These are phyloP conservation scores for Lasiodiplodia theobromae DNA, from an alignment of 2,329 filamentous ascomycete species.

Conservation along the genomic window DNA sequence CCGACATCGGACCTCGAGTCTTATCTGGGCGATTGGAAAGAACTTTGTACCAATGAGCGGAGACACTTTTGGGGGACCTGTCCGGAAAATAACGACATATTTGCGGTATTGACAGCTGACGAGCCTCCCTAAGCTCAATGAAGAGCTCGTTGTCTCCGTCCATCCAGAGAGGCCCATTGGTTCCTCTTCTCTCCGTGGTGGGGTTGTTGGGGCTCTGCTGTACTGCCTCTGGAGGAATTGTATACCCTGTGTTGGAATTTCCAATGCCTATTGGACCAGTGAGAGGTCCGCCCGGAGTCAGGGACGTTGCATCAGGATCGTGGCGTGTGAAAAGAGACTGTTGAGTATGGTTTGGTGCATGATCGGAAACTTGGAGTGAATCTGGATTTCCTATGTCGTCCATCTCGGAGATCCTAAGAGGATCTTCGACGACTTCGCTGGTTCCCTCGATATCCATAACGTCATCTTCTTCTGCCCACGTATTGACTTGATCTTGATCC, in stretches of 20 bases:
- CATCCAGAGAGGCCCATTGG: conserved; percentile 40
- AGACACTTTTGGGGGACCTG: conserved; percentile 23
- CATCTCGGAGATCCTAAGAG: neutral
- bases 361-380: neutral
- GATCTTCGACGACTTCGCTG: neutral
- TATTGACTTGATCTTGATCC: neutral
- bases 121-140: conserved; percentile 39
- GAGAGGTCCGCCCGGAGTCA: neutral
- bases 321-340: neutral
- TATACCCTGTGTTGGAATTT: neutral
- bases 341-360: neutral
- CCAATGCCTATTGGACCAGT: neutral
- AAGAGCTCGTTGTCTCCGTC: conserved; percentile 46
- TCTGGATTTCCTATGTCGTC: neutral
- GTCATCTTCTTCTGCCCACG: neutral
- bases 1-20: neutral
- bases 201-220: neutral
- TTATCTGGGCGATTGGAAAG: conserved; percentile 31
- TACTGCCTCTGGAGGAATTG: neutral
- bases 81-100: conserved; percentile 32
- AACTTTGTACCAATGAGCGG: conserved; percentile 33
- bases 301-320: neutral
- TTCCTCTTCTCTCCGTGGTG: conserved; percentile 20
- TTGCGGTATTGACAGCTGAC: conserved; percentile 39
- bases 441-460: neutral